Conservation (phyloP, 306 rosid species). For the Quercus wislizeni region DNA sequence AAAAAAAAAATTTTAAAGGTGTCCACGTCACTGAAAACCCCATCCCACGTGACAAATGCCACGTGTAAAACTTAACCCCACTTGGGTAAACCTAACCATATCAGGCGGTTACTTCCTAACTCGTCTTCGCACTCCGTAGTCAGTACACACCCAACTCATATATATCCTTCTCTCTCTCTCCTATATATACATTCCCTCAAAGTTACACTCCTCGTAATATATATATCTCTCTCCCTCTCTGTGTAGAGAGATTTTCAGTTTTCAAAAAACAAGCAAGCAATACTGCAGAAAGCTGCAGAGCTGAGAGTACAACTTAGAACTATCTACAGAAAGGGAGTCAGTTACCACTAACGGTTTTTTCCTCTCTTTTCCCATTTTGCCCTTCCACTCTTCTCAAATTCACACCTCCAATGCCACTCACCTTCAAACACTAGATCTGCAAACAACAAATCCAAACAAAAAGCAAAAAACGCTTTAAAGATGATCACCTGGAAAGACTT, state of each 20-base stretch:
- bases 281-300: slow-evolving; percentile 20
- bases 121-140: neutral
- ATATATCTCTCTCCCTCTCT: neutral
- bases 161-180: slow-evolving; percentile 1
- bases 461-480: neutral
- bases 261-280: slow-evolving; percentile 7
- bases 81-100: slow-evolving; percentile 30
- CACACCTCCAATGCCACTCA: slow-evolving; percentile 29
- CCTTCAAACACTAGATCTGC: neutral
- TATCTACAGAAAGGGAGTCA: slow-evolving; percentile 44
- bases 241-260: neutral
- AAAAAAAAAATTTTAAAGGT: neutral
- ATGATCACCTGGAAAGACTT: slow-evolving; percentile 81
- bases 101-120: slow-evolving; percentile 15
- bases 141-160: neutral
- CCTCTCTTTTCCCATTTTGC: slow-evolving; percentile 39
- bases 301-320: neutral
- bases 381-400: slow-evolving; percentile 27
- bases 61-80: slow-evolving; percentile 18
- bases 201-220: neutral
- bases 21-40: slow-evolving; percentile 16
- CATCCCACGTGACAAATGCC: slow-evolving; percentile 19
- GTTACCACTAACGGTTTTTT: slow-evolving; percentile 63
- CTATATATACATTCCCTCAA: slow-evolving; percentile 14
- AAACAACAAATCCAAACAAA: too few species aligned